Base-by-base conservation (phyloP, 1,284 basidiomycete species). In the Athelia sp. region DNA sequence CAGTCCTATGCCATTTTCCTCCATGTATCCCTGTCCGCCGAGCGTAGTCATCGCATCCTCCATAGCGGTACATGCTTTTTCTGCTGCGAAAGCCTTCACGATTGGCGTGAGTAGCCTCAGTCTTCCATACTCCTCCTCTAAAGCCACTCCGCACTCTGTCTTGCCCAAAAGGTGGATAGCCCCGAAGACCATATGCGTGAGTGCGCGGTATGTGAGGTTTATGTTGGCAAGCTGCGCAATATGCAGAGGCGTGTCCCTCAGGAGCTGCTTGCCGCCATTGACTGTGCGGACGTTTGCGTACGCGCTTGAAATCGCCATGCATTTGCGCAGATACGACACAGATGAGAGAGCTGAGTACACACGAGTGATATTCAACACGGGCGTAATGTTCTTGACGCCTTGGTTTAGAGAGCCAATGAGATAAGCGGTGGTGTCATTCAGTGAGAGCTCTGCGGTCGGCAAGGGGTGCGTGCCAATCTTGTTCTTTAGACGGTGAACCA, bases 21-120 rank as follows among this genome's bases (percentile, higher is more conserved):
- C 85, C 87, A 92, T 90, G 58, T 90, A 92, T 0, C 89, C 89
- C 47, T 84, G 82, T 2, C 88, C 89, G 24, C 89, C 89, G 2
- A 91, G 69, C 3, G 81, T 71, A 36, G 81, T 73, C 85, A 92
- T 90, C 36, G 84, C 79, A 52, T 87, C 84, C 53, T 87, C 81
- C 71, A 89, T 82, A 3, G 78, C 82, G 0, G 74, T 63, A 45
- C 74, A 75, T 0, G 78, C 78, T 56, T 81, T 81, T 52, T 86
- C 81, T 6, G 88, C 78, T 2, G 76, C 74, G 62, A 87, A 91
- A 0, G 82, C 86, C 62, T 92, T 92, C 34, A 77, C 70, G 0
- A 82, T 77, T 2, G 87, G 82, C 0, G 87, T 91, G 48, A 91
- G 62, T 55, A 91, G 65, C 47, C 89, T 72, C 52, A 91, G 59